phyloP scores from a whole-genome alignment of 2,329 filamentous ascomycete species.

The Fusarium hainanense region DNA sequence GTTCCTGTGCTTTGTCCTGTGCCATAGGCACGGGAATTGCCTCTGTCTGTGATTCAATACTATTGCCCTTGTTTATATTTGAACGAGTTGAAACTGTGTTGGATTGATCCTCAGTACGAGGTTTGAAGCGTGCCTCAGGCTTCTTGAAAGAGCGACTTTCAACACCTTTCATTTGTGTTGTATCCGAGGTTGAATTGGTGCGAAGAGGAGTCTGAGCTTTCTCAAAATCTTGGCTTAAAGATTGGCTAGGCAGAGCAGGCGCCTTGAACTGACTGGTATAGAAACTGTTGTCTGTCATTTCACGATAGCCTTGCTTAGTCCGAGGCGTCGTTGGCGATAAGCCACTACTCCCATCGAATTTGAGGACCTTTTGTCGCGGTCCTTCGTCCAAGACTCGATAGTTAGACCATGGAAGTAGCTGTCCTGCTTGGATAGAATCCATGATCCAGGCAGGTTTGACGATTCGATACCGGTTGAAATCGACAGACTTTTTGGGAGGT shows the following conservation, averaged over 20 bases:
- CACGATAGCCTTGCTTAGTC: conserved; percentile 73
- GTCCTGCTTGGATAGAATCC: conserved; percentile 85
- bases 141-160: conserved; percentile 3
- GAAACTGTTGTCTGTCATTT: conserved; percentile 85
- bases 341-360: conserved; percentile 69
- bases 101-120: background rate
- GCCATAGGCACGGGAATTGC: background rate
- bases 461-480: conserved; percentile 88
- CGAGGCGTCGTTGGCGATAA: conserved; percentile 72
- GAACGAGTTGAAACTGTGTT: background rate
- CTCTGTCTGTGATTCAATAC: background rate
- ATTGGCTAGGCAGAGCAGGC: conserved; percentile 46
- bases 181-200: background rate
- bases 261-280: conserved; percentile 78
- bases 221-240: conserved; percentile 46
- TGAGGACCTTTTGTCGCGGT: conserved; percentile 80
- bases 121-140: background rate
- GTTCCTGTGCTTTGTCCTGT: conserved; percentile 17
- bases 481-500: conserved; percentile 91
- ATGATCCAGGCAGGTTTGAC: conserved; percentile 96
- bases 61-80: background rate
- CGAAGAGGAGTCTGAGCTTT: conserved; percentile 41
- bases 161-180: background rate
- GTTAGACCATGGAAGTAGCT: conserved; percentile 83
- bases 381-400: conserved; percentile 90